Evolutionary conservation across 176 grass and related monocot genomes (phyloP).

Genomic region (Cocos nucifera): DNA sequence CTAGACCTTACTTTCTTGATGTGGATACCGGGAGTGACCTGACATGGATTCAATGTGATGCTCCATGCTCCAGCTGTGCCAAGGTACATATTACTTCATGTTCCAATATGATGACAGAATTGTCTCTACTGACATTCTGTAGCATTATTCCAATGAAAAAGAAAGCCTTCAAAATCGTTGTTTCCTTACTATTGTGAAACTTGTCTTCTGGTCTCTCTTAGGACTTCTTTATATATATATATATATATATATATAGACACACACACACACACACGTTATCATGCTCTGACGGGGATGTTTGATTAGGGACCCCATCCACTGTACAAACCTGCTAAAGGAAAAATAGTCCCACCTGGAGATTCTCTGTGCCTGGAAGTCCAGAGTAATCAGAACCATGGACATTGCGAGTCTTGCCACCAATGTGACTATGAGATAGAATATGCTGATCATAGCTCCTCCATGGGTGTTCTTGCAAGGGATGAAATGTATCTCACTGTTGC

Average conservation of each 20-base stretch:
- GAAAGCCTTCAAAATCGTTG: too few relatives aligned
- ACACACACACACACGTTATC: too few relatives aligned
- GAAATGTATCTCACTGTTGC: constrained; percentile 41
- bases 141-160: too few relatives aligned
- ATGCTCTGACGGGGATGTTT: too few relatives aligned
- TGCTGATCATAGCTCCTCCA: constrained; percentile 60
- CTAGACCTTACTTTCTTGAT: constrained; percentile 70
- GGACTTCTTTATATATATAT: too few relatives aligned
- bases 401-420: constrained; percentile 67
- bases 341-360: constrained; percentile 37
- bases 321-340: constrained; percentile 43
- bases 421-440: constrained; percentile 77
- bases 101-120: background rate
- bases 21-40: constrained; percentile 75
- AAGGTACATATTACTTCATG: constrained; percentile 42
- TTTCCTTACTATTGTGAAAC: too few relatives aligned
- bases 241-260: too few relatives aligned
- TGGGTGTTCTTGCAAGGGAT: constrained; percentile 58
- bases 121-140: background rate
- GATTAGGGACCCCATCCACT: constrained; percentile 66
- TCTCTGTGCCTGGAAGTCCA: constrained; percentile 46
- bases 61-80: constrained; percentile 66
- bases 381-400: constrained; percentile 32
- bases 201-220: too few relatives aligned
- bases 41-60: constrained; percentile 85